Conservation (phyloP, 202 grass and related monocot species). For the Zizania palustris region DNA sequence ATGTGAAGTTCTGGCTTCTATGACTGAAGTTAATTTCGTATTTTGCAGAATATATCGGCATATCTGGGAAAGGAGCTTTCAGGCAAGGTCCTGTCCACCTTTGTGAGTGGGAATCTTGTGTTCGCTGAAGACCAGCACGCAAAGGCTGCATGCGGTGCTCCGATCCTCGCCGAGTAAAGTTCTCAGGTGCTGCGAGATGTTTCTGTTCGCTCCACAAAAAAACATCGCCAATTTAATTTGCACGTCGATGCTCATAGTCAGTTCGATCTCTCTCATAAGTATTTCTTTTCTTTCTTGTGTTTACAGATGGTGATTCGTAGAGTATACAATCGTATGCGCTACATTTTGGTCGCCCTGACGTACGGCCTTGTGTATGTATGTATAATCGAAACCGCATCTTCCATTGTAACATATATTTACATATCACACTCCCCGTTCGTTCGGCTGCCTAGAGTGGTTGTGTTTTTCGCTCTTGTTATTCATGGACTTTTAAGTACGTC, state of each 20-base stretch:
- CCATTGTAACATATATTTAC: too few relatives aligned
- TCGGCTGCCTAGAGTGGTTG: background rate
- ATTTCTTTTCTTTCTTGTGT: conserved; percentile 22
- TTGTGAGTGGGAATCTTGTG: conserved; percentile 87
- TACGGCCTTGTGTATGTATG: too few relatives aligned
- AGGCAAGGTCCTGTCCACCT: conserved; percentile 75
- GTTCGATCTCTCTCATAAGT: too few relatives aligned
- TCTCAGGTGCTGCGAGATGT: background rate
- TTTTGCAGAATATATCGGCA: conserved; percentile 65
- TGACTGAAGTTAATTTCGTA: background rate
- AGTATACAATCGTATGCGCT: conserved; percentile 39
- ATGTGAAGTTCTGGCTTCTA: background rate
- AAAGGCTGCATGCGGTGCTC: conserved; percentile 62
- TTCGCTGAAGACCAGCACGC: conserved; percentile 72
- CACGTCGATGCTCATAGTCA: too few relatives aligned
- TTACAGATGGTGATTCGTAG: conserved; percentile 7
- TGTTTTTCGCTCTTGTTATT: background rate
- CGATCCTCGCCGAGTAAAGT: conserved; percentile 65
- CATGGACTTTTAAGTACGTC: too few relatives aligned
- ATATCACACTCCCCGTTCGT: background rate
- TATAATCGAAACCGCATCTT: conserved; percentile 22
- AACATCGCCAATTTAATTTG: too few relatives aligned
- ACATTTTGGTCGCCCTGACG: too few relatives aligned
- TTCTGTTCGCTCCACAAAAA: too few relatives aligned
- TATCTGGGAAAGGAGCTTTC: conserved; percentile 68